Conservation (phyloP, 805 yeast species). For the Debaryomyces maramus region DNA sequence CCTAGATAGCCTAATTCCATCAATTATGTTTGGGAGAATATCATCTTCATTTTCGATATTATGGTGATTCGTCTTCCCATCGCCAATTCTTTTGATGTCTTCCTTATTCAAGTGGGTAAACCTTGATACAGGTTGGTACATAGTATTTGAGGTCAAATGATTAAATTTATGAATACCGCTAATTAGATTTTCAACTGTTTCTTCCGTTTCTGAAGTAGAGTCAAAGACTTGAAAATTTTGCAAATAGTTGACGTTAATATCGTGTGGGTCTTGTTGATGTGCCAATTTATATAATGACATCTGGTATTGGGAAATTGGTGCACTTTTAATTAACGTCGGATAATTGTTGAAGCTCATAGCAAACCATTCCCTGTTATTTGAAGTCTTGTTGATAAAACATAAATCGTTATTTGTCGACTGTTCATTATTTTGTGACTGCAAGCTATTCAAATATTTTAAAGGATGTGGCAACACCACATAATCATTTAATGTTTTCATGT, state of each 20-base stretch:
- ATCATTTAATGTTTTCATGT: constrained; percentile 17
- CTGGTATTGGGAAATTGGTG: constrained; percentile 71
- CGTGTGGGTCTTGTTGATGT: constrained; percentile 15
- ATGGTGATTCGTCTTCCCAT: constrained; percentile 13
- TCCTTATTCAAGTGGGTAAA: constrained; percentile 16
- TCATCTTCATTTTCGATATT: neutral
- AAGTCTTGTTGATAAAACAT: constrained; percentile 67
- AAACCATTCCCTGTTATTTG: constrained; percentile 72
- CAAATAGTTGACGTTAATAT: constrained; percentile 15
- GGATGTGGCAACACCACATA: constrained; percentile 72
- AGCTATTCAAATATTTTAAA: constrained; percentile 40
- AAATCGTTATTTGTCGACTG: constrained; percentile 25
- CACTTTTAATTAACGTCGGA: constrained; percentile 79
- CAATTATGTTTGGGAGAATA: constrained; percentile 30
- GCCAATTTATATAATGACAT: constrained; percentile 29
- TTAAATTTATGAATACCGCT: constrained; percentile 39
- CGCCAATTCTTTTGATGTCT: constrained; percentile 25
- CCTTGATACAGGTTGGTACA: constrained; percentile 37
- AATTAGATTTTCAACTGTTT: constrained; percentile 25
- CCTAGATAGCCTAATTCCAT: constrained; percentile 36
- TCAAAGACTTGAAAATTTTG: constrained; percentile 18
- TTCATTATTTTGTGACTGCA: constrained; percentile 24
- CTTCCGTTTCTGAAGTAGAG: constrained; percentile 9
- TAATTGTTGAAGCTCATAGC: constrained; percentile 78
- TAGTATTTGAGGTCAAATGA: constrained; percentile 26